Evolutionary conservation across 805 yeast genomes (phyloP).

Genomic region (Wickerhamomyces hampshirensis): DNA sequence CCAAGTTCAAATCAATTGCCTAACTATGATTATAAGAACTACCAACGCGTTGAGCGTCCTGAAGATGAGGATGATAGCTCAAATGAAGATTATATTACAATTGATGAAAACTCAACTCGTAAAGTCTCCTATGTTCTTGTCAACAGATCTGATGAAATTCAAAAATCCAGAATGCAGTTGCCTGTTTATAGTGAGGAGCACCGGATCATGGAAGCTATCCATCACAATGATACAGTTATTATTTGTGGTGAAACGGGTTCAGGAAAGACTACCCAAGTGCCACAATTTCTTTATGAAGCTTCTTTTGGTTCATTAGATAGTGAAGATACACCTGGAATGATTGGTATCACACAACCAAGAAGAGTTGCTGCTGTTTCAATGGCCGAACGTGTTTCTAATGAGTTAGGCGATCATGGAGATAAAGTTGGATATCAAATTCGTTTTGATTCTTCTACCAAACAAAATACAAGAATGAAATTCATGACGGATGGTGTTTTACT

Average conservation of each 20-base stretch:
- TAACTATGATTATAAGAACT: constrained; percentile 38
- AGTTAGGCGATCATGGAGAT: constrained; percentile 65
- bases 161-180: constrained; percentile 58
- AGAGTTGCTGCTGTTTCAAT: constrained; percentile 92
- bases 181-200: constrained; percentile 94
- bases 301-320: constrained; percentile 68
- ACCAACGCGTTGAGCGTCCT: constrained; percentile 42
- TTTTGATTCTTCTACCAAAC: constrained; percentile 63
- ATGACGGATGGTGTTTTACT: constrained; percentile 95
- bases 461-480: constrained; percentile 71
- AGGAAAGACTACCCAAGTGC: constrained; percentile 97
- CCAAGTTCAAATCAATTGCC: constrained; percentile 37
- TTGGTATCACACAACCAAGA: constrained; percentile 94
- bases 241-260: constrained; percentile 98
- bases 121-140: constrained; percentile 67
- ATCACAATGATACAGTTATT: constrained; percentile 84
- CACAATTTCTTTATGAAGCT: constrained; percentile 90
- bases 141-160: constrained; percentile 60
- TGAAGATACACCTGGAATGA: constrained; percentile 80
- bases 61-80: constrained; percentile 74
- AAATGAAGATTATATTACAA: constrained; percentile 57
- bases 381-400: constrained; percentile 76
- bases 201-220: constrained; percentile 90
- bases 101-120: constrained; percentile 45
- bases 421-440: constrained; percentile 79